phyloP scores from a whole-genome alignment of 169 alveolate genomes.

The Plasmodium vinckei region DNA sequence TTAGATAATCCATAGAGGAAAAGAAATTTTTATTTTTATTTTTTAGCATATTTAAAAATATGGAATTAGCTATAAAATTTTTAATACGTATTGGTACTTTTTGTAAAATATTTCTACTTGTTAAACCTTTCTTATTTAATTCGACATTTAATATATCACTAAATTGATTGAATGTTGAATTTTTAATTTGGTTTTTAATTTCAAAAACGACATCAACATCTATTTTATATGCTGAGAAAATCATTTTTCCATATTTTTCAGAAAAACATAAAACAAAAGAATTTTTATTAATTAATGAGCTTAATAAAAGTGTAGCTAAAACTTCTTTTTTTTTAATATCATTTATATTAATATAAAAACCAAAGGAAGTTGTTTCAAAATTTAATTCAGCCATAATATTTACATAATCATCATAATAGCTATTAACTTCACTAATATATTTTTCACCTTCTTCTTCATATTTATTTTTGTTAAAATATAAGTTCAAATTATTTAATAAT shows the following conservation, averaged over 20 bases:
- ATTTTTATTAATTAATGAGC: constrained; percentile 60
- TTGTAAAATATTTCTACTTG: constrained; percentile 63
- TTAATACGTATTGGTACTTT: constrained; percentile 50
- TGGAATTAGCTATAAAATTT: constrained; percentile 41
- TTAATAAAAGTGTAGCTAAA: constrained; percentile 44
- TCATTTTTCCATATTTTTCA: constrained; percentile 68
- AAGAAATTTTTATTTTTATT: constrained; percentile 61
- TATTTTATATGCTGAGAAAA: constrained; percentile 68
- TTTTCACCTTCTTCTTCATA: constrained; percentile 76
- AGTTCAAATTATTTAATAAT: constrained; percentile 57
- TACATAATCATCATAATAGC: constrained; percentile 63
- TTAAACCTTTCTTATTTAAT: constrained; percentile 46
- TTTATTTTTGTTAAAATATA: constrained; percentile 73
- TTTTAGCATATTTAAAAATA: constrained; percentile 65
- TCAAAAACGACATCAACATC: constrained; percentile 73
- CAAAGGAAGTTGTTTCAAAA: constrained; percentile 64
- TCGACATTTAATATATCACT: constrained; percentile 70
- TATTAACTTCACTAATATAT: constrained; percentile 59
- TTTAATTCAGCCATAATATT: constrained; percentile 66
- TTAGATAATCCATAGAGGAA: constrained; percentile 45
- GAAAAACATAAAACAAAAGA: constrained; percentile 67
- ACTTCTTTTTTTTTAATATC: constrained; percentile 71
- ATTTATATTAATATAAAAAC: constrained; percentile 51
- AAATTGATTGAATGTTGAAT: constrained; percentile 55
- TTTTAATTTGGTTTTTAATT: constrained; percentile 63